These are phyloP conservation scores for Daedaleopsis nitida DNA, from an alignment of 768 basidiomycete species.

Conservation along the genomic window DNA sequence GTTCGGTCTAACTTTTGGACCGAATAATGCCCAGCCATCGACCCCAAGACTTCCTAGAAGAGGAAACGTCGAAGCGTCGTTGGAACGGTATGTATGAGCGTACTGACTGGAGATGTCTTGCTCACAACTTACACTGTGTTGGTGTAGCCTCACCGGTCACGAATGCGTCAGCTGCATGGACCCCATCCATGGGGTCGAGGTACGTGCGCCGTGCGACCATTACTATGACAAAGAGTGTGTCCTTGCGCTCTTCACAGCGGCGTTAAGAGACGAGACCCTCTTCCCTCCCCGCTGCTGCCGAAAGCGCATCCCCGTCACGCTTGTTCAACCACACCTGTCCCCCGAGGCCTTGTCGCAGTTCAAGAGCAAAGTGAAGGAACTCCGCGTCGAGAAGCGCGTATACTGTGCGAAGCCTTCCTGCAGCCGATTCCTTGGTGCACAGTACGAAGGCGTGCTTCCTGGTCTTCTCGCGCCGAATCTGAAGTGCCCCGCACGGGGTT, in stretches of 20 bases:
- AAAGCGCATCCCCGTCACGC: slow-evolving; percentile 16
- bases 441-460: background rate
- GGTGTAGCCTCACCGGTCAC: slow-evolving; percentile 2
- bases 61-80: background rate
- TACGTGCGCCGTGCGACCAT: slow-evolving; percentile 29
- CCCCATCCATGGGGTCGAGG: background rate
- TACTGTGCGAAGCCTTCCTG: slow-evolving; percentile 31
- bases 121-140: background rate
- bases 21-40: background rate
- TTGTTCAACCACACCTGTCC: slow-evolving; percentile 21
- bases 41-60: background rate
- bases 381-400: slow-evolving; percentile 25
- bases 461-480: slow-evolving; percentile 4
- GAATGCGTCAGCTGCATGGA: slow-evolving; percentile 26
- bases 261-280: slow-evolving; percentile 29
- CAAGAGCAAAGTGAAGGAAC: slow-evolving; percentile 22
- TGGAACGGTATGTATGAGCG: background rate
- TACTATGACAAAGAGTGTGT: slow-evolving; percentile 28
- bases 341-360: slow-evolving; percentile 12
- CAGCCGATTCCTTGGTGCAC: slow-evolving; percentile 30
- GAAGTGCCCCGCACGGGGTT: slow-evolving; percentile 13
- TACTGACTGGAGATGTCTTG: too few relatives aligned
- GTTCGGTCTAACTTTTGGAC: background rate
- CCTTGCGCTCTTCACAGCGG: slow-evolving; percentile 23
- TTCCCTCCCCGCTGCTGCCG: slow-evolving; percentile 34